A percentile compares a stretch with the other conserved stretches of the same genome.
phyloP scores from a whole-genome alignment of 306 rosid genomes.

The Fragaria ananassa region DNA sequence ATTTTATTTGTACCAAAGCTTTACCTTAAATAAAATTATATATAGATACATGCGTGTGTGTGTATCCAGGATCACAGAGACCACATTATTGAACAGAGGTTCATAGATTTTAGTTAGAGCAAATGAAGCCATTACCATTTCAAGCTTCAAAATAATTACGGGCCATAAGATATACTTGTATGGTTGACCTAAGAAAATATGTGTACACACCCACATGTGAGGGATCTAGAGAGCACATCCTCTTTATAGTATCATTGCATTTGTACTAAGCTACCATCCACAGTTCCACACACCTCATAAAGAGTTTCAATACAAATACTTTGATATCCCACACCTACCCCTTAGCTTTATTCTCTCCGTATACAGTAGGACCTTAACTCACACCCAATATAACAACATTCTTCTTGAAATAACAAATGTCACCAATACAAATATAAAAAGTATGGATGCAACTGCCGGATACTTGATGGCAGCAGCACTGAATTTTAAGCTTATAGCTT shows the following conservation, averaged over 20 bases:
- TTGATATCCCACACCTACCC: neutral
- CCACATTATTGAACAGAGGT: neutral
- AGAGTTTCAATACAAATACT: neutral
- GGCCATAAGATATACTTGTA: neutral
- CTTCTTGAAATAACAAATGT: neutral
- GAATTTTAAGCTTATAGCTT: neutral
- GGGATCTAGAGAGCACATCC: neutral
- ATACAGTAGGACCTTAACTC: neutral
- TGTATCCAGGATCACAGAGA: neutral
- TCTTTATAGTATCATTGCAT: neutral
- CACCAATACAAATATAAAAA: neutral
- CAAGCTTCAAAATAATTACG: neutral
- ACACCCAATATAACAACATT: neutral
- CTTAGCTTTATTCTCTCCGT: neutral
- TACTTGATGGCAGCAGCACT: neutral
- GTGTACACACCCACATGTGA: neutral
- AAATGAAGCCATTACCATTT: neutral
- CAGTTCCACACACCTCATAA: neutral
- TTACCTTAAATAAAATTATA: neutral
- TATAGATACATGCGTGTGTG: neutral
- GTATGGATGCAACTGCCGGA: neutral
- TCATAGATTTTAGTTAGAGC: neutral
- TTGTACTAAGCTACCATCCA: neutral
- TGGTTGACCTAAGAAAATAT: neutral
- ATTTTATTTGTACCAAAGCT: slow-evolving; percentile 9